Conservation (phyloP, 1,139 yeast genomes). For the Yamadazyma blattariae region DNA sequence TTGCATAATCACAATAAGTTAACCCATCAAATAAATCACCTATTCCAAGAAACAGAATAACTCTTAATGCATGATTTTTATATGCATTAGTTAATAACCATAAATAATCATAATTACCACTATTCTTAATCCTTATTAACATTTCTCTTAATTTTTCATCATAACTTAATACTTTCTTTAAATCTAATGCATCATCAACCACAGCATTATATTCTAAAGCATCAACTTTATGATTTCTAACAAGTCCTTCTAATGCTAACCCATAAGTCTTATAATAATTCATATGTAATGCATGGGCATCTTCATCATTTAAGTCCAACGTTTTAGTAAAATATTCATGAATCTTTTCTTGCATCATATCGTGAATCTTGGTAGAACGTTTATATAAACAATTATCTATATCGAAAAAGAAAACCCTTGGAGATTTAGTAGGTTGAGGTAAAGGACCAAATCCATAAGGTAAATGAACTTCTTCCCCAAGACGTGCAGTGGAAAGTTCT, state of each 20-base stretch:
- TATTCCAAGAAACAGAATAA: slow-evolving; percentile 72
- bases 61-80: slow-evolving; percentile 80
- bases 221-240: slow-evolving; percentile 75
- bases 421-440: slow-evolving; percentile 19
- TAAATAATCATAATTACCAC: slow-evolving; percentile 34
- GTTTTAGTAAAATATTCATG: slow-evolving; percentile 73
- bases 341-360: slow-evolving; percentile 82
- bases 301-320: slow-evolving; percentile 62
- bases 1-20: slow-evolving; percentile 82
- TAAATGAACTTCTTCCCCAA: slow-evolving; percentile 37
- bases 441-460: slow-evolving; percentile 49
- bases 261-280: slow-evolving; percentile 86
- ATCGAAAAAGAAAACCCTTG: slow-evolving; percentile 75
- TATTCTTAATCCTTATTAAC: slow-evolving; percentile 42
- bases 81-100: slow-evolving; percentile 97
- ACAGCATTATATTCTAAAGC: slow-evolving; percentile 84
- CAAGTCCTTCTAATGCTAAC: slow-evolving; percentile 84
- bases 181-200: slow-evolving; percentile 90
- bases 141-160: slow-evolving; percentile 51
- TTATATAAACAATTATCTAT: slow-evolving; percentile 88
- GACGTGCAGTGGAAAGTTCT: slow-evolving; percentile 19
- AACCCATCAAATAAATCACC: slow-evolving; percentile 93
- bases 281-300: slow-evolving; percentile 71
- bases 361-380: slow-evolving; percentile 73
- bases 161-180: slow-evolving; percentile 69